Conservation (phyloP, 2,329 filamentous ascomycete genomes). For the Aschersonia sp. region DNA sequence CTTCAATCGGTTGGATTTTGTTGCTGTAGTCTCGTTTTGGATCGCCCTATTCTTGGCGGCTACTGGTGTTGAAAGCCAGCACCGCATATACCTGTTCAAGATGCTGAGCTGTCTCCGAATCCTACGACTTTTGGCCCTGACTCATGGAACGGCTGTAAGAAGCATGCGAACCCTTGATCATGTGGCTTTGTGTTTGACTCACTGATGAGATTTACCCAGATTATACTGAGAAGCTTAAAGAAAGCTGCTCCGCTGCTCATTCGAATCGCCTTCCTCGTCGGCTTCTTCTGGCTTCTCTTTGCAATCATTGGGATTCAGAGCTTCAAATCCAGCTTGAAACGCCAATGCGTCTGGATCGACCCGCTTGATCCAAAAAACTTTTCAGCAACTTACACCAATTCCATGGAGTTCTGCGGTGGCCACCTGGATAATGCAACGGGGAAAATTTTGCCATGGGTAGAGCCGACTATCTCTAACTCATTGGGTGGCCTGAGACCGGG, state of each 20-base stretch:
- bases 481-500: constrained; percentile 35
- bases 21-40: constrained; percentile 93
- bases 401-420: constrained; percentile 74
- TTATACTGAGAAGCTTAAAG: constrained; percentile 89
- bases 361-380: constrained; percentile 41
- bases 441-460: constrained; percentile 51
- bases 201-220: constrained; percentile 27
- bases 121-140: constrained; percentile 76
- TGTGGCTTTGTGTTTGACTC: constrained; percentile 3
- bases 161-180: not conserved
- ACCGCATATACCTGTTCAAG: constrained; percentile 77
- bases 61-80: constrained; percentile 49
- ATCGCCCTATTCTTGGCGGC: constrained; percentile 66
- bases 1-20: constrained; percentile 89
- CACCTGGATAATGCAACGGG: constrained; percentile 50
- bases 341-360: constrained; percentile 67
- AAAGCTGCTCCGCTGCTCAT: constrained; percentile 85
- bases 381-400: constrained; percentile 43
- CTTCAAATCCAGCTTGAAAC: constrained; percentile 72
- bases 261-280: constrained; percentile 84
- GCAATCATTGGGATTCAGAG: constrained; percentile 94
- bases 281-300: constrained; percentile 96
- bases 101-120: constrained; percentile 96
- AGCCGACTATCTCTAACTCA: constrained; percentile 17
- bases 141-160: constrained; percentile 77